phyloP scores from a whole-genome alignment of 352 stramenopile species.

The Phytopythium montanum region DNA sequence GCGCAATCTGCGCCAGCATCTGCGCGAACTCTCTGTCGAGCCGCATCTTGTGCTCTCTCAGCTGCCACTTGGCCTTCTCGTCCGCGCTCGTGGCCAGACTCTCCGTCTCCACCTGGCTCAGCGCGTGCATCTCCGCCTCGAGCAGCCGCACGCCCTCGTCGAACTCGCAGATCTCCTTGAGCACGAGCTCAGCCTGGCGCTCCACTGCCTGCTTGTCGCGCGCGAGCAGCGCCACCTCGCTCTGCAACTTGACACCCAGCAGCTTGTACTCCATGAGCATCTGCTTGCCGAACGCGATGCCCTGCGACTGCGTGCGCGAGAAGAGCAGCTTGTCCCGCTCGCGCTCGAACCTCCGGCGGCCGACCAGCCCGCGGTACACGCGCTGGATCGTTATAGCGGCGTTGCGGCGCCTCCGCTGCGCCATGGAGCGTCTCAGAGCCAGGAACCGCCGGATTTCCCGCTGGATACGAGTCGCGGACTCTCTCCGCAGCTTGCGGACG shows the following conservation, averaged over 20 bases:
- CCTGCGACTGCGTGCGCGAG: slow-evolving; percentile 90
- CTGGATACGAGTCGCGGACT: slow-evolving; percentile 78
- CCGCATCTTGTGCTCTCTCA: slow-evolving; percentile 93
- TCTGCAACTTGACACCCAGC: slow-evolving; percentile 92
- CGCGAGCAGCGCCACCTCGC: slow-evolving; percentile 89
- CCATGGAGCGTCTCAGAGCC: slow-evolving; percentile 47
- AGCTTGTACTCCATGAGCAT: slow-evolving; percentile 96
- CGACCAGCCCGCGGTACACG: slow-evolving; percentile 85
- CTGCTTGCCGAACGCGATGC: slow-evolving; percentile 94
- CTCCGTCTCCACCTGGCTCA: slow-evolving; percentile 91
- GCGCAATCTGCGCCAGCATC: slow-evolving; percentile 92
- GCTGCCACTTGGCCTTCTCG: slow-evolving; percentile 80
- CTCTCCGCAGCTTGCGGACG: slow-evolving; percentile 46
- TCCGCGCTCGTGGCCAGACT: slow-evolving; percentile 71
- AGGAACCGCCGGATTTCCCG: slow-evolving; percentile 61
- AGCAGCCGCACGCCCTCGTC: slow-evolving; percentile 89
- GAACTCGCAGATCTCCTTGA: slow-evolving; percentile 93
- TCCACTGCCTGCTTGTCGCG: slow-evolving; percentile 89
- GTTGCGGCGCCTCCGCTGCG: slow-evolving; percentile 46
- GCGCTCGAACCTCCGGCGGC: slow-evolving; percentile 62
- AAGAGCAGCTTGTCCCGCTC: slow-evolving; percentile 96
- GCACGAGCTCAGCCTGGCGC: slow-evolving; percentile 81
- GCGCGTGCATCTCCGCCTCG: slow-evolving; percentile 91
- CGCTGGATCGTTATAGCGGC: slow-evolving; percentile 82
- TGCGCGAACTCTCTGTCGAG: slow-evolving; percentile 94